A percentile compares a stretch with the other conserved stretches of the same genome.
Evolutionary conservation across 306 rosid species (phyloP).

Genomic region (Inga laurina): DNA sequence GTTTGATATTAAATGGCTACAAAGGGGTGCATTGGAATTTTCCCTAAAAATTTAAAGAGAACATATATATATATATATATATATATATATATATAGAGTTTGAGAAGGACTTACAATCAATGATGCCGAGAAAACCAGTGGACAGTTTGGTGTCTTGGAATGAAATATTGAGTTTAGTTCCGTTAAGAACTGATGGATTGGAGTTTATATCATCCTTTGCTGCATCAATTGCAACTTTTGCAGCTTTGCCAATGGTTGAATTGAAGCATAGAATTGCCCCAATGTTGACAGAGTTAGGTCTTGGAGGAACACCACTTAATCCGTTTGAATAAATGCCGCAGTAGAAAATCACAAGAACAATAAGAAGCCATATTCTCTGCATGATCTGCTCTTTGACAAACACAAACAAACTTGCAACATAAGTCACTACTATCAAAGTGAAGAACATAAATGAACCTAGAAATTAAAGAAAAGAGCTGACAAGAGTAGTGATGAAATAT

Average conservation of each 20-base stretch:
- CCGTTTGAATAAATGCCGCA: conserved; percentile 21
- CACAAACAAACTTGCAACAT: background rate
- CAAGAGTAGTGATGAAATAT: background rate
- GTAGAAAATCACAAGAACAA: conserved; percentile 32
- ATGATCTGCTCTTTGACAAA: conserved; percentile 32
- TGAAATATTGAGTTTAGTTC: conserved; percentile 45
- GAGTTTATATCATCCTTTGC: conserved; percentile 64
- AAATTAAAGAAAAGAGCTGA: too few relatives aligned
- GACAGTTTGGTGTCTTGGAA: conserved; percentile 43
- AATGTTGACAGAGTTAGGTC: conserved; percentile 41
- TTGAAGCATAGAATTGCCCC: conserved; percentile 55
- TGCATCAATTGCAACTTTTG: conserved; percentile 51
- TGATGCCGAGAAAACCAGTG: conserved; percentile 57
- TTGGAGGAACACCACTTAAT: background rate
- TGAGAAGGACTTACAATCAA: conserved; percentile 44
- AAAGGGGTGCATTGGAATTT: too few relatives aligned
- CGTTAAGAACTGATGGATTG: conserved; percentile 35
- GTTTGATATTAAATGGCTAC: too few relatives aligned
- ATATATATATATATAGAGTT: too few relatives aligned
- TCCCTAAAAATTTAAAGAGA: background rate
- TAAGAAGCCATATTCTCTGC: conserved; percentile 40
- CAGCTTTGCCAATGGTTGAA: conserved; percentile 50
- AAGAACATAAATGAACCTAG: too few relatives aligned
- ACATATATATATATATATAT: background rate
- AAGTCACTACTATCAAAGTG: background rate